Evolutionary conservation across 2,329 filamentous ascomycete species (phyloP), one percentile per base, ranked within the genome.

Genomic region (Fusarium gaditjirri): DNA sequence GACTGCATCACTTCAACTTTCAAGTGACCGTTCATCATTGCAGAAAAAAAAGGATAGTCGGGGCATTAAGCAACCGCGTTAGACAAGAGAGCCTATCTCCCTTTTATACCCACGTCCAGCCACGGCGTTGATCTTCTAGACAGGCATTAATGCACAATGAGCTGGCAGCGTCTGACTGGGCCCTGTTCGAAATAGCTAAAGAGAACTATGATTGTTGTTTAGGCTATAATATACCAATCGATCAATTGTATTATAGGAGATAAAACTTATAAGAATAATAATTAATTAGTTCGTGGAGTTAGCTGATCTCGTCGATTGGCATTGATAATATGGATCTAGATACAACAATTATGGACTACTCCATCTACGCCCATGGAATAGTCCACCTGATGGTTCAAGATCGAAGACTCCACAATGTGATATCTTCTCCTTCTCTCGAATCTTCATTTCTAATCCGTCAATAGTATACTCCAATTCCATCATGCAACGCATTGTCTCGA

Each of bases 121-220:
- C 66, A 73, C 38, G 58, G 25, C 61, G 61, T 68, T 62, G 55
- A 64, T 62, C 62, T 72, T 62, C 57, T 54, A 57, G 46, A 50
- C 75, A 72, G 53, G 65, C 74, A 76, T 68, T 31, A 25, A 68
- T 76, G 76, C 76, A 77, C 66, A 75, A 71, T 77, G 76, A 77
- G 69, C 57, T 77, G 76, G 76, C 76, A 77, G 42, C 63, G 64
- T 65, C 68, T 75, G 42, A 74, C 63, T 76, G 71, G 71, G 65
- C 72, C 72, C 76, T 76, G 76, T 74, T 74, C 68, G 73, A 65
- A 70, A 74, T 36, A 39, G 19, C 49, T 71, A 23, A 43, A 43
- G n/a, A 29, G 41, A 61, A 17, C n/a, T 31, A 49, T 47, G n/a
- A 43, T 44, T 36, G 12, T 25, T 38, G 13, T 29, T 38, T 41